Base-by-base conservation (phyloP, 2,329 filamentous ascomycete species). In the Scleromitrula shiraiana region DNA sequence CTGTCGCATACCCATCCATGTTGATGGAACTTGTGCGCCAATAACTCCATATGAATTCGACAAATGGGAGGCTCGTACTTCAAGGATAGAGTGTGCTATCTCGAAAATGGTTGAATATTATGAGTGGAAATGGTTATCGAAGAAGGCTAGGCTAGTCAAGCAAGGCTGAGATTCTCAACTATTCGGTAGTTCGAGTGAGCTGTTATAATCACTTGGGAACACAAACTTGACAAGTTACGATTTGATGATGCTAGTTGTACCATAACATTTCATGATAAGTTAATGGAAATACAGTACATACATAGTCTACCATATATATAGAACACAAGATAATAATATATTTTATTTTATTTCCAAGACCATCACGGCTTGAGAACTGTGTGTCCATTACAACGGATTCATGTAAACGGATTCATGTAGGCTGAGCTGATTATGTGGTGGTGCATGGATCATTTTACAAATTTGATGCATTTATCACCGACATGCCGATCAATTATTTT, bases 1-100 rank as follows among this genome's bases (percentile, higher is more conserved):
- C 84, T 50, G 70, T 65, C 46, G 86, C 85, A 68, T 88, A 91
- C 59, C 78, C 85, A 67, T 93, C 85, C 87, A 93, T 93, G 32
- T 50, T 53, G 49, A 50, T 51, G 47, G 41, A 7, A 12, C 9
- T 23, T 29, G 26, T 52, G 30, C 51, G 32, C 46, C 46, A 37
- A 50, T 53, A 44, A 29, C 57, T 62, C 59, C 60, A 62, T 62
- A 59, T 51, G 56, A 55, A 55, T 43, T n/a, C 17, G 41, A 29
- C 20, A 23, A 30, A 26, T 19, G 19, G 30, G n/a, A 6, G 12
- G 19, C 19, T 24, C n/a, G 30, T 15, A 20, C n/a, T 22, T 46
- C 20, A n/a, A 23, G 39, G 20, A 19, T 22, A 33, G 44, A 41
- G 19, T n/a, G 32, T 39, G 44, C 23, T 46, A 46, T 46, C 29